A percentile compares a stretch with the other conserved stretches of the same genome.
Evolutionary conservation across 2,329 filamentous ascomycete species (phyloP).

Genomic region (Aureobasidium lini): DNA sequence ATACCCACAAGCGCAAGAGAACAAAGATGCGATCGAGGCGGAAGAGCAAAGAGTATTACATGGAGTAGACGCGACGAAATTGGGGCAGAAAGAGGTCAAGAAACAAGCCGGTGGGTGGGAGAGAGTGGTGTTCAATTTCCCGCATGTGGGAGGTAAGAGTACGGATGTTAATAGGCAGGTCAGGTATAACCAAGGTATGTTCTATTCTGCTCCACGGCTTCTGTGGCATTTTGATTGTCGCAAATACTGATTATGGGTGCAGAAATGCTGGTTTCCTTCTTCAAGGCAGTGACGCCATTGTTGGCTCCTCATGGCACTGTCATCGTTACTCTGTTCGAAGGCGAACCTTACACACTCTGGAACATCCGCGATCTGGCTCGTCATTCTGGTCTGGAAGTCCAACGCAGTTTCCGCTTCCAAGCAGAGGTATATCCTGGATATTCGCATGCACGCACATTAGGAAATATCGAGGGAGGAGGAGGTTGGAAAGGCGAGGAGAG

Average conservation of each 20-base stretch:
- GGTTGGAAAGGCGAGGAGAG: constrained; percentile 44
- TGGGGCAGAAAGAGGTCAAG: constrained; percentile 39
- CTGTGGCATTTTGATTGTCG: neutral
- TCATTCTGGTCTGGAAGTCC: constrained; percentile 64
- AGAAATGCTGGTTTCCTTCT: constrained; percentile 63
- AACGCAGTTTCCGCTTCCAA: constrained; percentile 63
- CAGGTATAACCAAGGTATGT: constrained; percentile 65
- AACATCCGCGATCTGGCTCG: constrained; percentile 82
- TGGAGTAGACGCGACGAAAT: constrained; percentile 60
- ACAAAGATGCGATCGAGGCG: constrained; percentile 48
- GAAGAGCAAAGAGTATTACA: constrained; percentile 48
- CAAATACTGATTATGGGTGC: constrained; percentile 14
- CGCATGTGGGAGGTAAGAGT: constrained; percentile 84
- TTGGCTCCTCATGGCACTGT: constrained; percentile 54
- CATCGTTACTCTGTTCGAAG: constrained; percentile 83
- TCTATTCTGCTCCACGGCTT: neutral
- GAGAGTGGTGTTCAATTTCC: constrained; percentile 90
- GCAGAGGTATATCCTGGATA: constrained; percentile 65
- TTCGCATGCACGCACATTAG: constrained; percentile 63
- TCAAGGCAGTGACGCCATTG: constrained; percentile 46
- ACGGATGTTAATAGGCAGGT: constrained; percentile 95
- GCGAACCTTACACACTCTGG: constrained; percentile 91
- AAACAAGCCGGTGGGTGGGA: constrained; percentile 51
- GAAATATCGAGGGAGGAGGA: constrained; percentile 42
- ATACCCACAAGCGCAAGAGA: constrained; percentile 55